A percentile compares a stretch with the other conserved stretches of the same genome.
These are phyloP conservation scores for Amylostereum areolatum DNA, from an alignment of 1,284 basidiomycete genomes.

Conservation along the genomic window DNA sequence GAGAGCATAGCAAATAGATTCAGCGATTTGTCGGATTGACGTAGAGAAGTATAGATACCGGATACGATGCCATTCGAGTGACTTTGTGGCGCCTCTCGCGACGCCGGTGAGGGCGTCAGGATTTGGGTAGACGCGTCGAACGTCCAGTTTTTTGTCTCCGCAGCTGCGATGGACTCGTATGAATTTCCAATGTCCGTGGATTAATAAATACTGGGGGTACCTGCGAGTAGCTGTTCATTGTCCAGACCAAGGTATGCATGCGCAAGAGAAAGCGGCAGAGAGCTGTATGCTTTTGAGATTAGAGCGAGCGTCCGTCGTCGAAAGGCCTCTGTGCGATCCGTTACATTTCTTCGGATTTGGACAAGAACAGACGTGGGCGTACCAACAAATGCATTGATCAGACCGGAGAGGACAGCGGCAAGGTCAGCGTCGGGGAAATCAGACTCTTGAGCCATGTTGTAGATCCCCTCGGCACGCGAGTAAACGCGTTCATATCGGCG, in stretches of 20 bases:
- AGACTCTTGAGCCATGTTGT: conserved; percentile 32
- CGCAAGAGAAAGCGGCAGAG: conserved; percentile 46
- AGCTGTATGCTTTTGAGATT: conserved; percentile 55
- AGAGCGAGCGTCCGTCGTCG: conserved; percentile 47
- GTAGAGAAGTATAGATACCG: conserved; percentile 6
- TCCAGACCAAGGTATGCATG: conserved; percentile 50
- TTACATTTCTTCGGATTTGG: background rate
- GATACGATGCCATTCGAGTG: conserved; percentile 1
- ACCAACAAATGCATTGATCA: conserved; percentile 50
- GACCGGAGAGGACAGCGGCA: conserved; percentile 32
- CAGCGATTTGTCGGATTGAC: background rate
- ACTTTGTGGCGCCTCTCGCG: conserved; percentile 8
- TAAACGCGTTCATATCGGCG: conserved; percentile 53
- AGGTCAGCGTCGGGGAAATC: conserved; percentile 40
- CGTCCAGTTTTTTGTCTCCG: conserved; percentile 40
- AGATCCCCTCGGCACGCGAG: conserved; percentile 36
- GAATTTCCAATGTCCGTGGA: background rate
- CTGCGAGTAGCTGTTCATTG: conserved; percentile 38
- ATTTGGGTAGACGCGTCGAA: conserved; percentile 41
- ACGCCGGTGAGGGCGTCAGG: conserved; percentile 30
- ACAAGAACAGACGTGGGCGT: conserved; percentile 13
- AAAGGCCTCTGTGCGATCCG: conserved; percentile 36
- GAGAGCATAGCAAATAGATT: background rate
- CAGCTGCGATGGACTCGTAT: conserved; percentile 25
- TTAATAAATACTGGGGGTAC: conserved; percentile 24